A percentile compares a stretch with the other conserved stretches of the same genome.
Conservation (phyloP, 1,284 basidiomycete genomes). For the Pyrrhoderma noxium region DNA sequence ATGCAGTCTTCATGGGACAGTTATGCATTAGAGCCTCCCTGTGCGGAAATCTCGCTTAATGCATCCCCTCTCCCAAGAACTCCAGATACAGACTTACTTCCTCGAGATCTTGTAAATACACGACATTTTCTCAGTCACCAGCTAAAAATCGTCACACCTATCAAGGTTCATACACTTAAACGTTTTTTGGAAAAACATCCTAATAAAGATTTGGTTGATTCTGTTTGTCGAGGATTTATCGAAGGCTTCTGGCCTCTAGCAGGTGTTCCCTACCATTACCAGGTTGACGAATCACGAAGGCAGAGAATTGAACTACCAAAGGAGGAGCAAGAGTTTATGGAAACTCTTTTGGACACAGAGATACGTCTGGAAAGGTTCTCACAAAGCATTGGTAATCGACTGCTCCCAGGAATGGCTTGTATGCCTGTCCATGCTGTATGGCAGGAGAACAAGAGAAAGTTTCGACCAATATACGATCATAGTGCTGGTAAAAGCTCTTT, state of each 20-base stretch:
- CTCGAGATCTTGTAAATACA: conserved; percentile 1
- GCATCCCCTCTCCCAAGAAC: conserved; percentile 12
- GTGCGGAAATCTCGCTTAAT: conserved; percentile 4
- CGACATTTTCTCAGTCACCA: conserved; percentile 21
- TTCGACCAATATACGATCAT: conserved; percentile 18
- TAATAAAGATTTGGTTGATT: conserved; percentile 30
- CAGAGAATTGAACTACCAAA: conserved; percentile 5
- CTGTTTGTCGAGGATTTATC: conserved; percentile 26
- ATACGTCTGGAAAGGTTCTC: conserved; percentile 30
- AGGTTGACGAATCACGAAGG: conserved; percentile 22
- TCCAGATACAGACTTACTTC: conserved; percentile 2
- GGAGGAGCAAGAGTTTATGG: conserved; percentile 24
- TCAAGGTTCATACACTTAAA: conserved; percentile 28
- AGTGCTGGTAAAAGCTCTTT: conserved; percentile 13
- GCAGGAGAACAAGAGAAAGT: conserved; percentile 28
- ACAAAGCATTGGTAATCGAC: conserved; percentile 26
- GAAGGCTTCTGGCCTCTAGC: conserved; percentile 39
- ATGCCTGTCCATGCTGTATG: conserved; percentile 36
- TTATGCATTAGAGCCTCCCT: conserved; percentile 8
- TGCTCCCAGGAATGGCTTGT: conserved; percentile 40
- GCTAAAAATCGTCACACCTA: conserved; percentile 31
- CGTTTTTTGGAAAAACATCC: conserved; percentile 28
- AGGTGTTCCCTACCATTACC: conserved; percentile 23
- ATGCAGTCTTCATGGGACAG: not conserved
- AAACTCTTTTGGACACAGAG: conserved; percentile 30